Evolutionary conservation across 2,329 filamentous ascomycete genomes (phyloP), one percentile per base, ranked within the genome.

Genomic region (Periconia sp.): DNA sequence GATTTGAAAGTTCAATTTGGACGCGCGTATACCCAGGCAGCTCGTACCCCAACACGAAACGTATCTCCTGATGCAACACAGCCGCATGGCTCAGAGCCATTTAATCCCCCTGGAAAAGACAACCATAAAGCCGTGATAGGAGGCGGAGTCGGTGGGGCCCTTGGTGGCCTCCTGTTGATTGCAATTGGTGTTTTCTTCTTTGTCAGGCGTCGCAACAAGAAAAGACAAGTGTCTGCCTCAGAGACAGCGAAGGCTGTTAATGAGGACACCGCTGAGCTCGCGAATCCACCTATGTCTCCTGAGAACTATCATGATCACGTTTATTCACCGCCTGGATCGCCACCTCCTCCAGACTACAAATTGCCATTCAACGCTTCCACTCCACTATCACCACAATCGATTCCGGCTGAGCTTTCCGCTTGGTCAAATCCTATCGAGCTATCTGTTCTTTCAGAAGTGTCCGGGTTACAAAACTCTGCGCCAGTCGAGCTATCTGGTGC

Each of bases 1-100:
- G 82, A 85, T 59, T 67, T 86, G 5, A 62, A 64, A 1, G 74
- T 79, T 2, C 77, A 84, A 49, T 81, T 86, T 66, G 74, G 74
- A 0, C 74, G 81, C 27, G 73, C 74, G 17, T 79, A 80, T 13
- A 71, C 70, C 3, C 66, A 78, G 10, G 19, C 49, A 15, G 35
- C 42, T 2, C 37, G 49, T 17, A 27, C 49, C 14, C 31, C 49
- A n/a, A 51, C 49, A 15, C 10, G 49, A 30, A 15, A 41, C n/a
- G 41, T 51, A 14, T 33, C 42, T 17, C n/a, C 49, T 17, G 3
- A 18, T 9, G 27, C 49, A 17, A 18, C 27, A 11, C 17, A 30
- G 7, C 5, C 42, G 17, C 1, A 31, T 11, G 20, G 31, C 8
- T 15, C 49, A 41, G 10, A 17, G n/a, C 1, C n/a, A 10, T 5